phyloP scores from a whole-genome alignment of 2,329 filamentous ascomycete species.

The Colletotrichum sublineola region DNA sequence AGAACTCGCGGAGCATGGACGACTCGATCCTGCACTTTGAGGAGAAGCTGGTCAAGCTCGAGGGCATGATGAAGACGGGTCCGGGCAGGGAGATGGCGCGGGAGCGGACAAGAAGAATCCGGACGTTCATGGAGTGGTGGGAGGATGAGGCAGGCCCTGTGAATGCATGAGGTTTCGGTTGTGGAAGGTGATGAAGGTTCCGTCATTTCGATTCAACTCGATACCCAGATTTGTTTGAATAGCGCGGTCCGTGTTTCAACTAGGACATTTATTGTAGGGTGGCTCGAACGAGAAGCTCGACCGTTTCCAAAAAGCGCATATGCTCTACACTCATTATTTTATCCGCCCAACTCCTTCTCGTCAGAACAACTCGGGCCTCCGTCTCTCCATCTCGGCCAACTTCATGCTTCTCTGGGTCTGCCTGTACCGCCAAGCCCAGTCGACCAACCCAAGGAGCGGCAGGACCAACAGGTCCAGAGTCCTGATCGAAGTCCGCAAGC shows the following conservation, averaged over 20 bases:
- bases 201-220: conserved; percentile 38
- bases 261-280: conserved; percentile 9
- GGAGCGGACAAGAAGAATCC: conserved; percentile 66
- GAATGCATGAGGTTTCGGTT: conserved; percentile 5
- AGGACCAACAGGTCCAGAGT: conserved; percentile 32
- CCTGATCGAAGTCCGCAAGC: conserved; percentile 32
- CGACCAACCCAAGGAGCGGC: conserved; percentile 28
- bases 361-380: background rate
- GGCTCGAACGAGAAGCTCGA: conserved; percentile 1
- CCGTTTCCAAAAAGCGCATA: background rate
- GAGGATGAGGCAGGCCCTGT: conserved; percentile 58
- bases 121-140: conserved; percentile 70
- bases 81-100: conserved; percentile 66
- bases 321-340: background rate
- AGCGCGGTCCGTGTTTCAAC: conserved; percentile 23
- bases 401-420: conserved; percentile 12
- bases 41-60: conserved; percentile 78
- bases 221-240: conserved; percentile 27
- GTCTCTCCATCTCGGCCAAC: background rate
- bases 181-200: background rate
- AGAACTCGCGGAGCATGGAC: conserved; percentile 65
- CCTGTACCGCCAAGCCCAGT: conserved; percentile 39
- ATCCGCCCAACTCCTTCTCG: background rate
- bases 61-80: conserved; percentile 74
- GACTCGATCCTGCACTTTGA: conserved; percentile 81